These are phyloP conservation scores for Lentinula raphanica DNA, from an alignment of 768 basidiomycete species.

Conservation along the genomic window DNA sequence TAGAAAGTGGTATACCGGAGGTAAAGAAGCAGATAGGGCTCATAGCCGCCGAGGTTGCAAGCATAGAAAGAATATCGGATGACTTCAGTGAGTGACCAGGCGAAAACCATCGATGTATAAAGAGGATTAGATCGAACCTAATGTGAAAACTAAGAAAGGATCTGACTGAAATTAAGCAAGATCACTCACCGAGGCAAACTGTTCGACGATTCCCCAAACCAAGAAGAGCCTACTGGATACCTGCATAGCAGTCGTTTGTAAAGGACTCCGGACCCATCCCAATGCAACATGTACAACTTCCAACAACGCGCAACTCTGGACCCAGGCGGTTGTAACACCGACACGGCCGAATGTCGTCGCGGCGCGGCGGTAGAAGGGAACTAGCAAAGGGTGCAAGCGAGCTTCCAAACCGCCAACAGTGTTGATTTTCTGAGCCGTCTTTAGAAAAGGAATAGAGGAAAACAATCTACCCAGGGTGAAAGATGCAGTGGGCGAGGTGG, in stretches of 20 bases:
- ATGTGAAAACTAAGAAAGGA: constrained; percentile 3
- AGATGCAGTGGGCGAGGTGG: constrained; percentile 24
- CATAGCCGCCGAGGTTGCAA: constrained; percentile 50
- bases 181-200: constrained; percentile 52
- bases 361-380: constrained; percentile 44
- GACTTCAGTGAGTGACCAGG: constrained; percentile 90
- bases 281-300: constrained; percentile 80
- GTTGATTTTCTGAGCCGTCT: constrained; percentile 18
- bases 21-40: constrained; percentile 51
- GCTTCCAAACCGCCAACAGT: constrained; percentile 25
- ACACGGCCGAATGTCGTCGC: constrained; percentile 57
- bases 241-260: constrained; percentile 72
- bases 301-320: constrained; percentile 80
- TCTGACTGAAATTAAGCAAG: background rate
- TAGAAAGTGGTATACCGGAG: constrained; percentile 93
- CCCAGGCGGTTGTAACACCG: constrained; percentile 56
- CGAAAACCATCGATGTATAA: constrained; percentile 86
- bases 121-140: constrained; percentile 70
- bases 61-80: constrained; percentile 91
- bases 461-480: constrained; percentile 33
- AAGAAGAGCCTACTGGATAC: constrained; percentile 77
- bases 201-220: constrained; percentile 78
- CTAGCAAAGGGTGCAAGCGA: constrained; percentile 32
- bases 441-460: constrained; percentile 30
- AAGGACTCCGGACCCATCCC: constrained; percentile 74